These are phyloP conservation scores for Gloeopeniophorella convolvens DNA, from an alignment of 768 basidiomycete species.

Conservation along the genomic window DNA sequence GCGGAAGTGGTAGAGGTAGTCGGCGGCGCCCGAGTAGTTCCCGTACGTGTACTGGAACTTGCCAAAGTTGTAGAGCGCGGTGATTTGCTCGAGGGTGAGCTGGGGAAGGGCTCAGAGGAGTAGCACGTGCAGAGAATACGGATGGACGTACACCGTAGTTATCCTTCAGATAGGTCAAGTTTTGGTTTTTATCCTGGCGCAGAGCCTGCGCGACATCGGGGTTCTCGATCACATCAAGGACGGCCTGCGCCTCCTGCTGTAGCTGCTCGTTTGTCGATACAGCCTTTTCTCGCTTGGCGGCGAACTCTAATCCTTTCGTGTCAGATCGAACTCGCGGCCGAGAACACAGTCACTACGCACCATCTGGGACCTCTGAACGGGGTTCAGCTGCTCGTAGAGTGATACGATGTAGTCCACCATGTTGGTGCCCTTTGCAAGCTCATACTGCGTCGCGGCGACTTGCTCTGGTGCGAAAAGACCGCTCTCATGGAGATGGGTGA, in stretches of 20 bases:
- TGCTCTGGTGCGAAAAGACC: conserved; percentile 73
- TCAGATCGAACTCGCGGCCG: conserved; percentile 1
- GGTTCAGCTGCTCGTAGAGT: conserved; percentile 73
- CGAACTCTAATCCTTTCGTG: conserved; percentile 56
- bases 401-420: conserved; percentile 93
- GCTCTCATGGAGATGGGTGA: conserved; percentile 77
- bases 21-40: conserved; percentile 92
- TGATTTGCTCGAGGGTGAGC: conserved; percentile 94
- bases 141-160: conserved; percentile 67
- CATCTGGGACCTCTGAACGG: conserved; percentile 60
- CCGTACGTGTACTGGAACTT: conserved; percentile 99
- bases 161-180: conserved; percentile 88
- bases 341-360: conserved; percentile 33
- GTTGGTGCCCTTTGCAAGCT: conserved; percentile 94
- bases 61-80: conserved; percentile 93
- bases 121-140: conserved; percentile 5
- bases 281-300: conserved; percentile 72
- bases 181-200: conserved; percentile 96
- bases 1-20: conserved; percentile 98
- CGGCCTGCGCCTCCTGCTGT: conserved; percentile 85
- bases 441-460: conserved; percentile 89
- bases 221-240: conserved; percentile 93
- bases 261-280: conserved; percentile 79
- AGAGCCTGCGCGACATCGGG: conserved; percentile 93
- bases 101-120: conserved; percentile 27